Percentiles rank a stretch among this genome's conserved stretches.
Conservation (phyloP, 106 monocot species). For the Dioscorea dumetorum region DNA sequence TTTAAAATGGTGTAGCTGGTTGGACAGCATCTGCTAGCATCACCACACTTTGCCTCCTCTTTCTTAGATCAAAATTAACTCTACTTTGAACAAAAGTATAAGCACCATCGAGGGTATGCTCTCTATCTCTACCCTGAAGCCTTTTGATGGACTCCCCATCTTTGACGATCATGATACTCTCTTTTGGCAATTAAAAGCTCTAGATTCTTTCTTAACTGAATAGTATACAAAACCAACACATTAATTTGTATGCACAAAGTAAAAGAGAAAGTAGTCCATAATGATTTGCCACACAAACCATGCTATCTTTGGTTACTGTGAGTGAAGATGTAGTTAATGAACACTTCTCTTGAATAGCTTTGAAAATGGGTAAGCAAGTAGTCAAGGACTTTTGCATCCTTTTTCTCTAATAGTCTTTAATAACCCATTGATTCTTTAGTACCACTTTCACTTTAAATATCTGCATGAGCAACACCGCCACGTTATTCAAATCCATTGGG, state of each 20-base stretch:
- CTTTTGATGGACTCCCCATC: slow-evolving; percentile 36
- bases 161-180: slow-evolving; percentile 43
- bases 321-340: slow-evolving; percentile 15
- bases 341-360: slow-evolving; percentile 35
- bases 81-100: slow-evolving; percentile 20
- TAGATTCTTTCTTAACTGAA: slow-evolving; percentile 66
- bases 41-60: slow-evolving; percentile 29
- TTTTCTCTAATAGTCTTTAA: slow-evolving; percentile 42
- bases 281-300: slow-evolving; percentile 29
- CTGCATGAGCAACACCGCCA: slow-evolving; percentile 34
- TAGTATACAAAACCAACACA: slow-evolving; percentile 42
- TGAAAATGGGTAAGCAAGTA: slow-evolving; percentile 23
- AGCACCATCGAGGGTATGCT: slow-evolving; percentile 12
- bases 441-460: slow-evolving; percentile 49
- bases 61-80: slow-evolving; percentile 34
- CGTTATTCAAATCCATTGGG: slow-evolving; percentile 19
- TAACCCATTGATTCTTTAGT: slow-evolving; percentile 32
- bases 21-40: slow-evolving; percentile 42
- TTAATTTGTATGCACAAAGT: slow-evolving; percentile 20
- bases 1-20: slow-evolving; percentile 27
- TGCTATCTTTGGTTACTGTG: slow-evolving; percentile 15
- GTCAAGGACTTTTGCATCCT: slow-evolving; percentile 26
- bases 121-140: slow-evolving; percentile 24
- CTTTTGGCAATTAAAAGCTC: slow-evolving; percentile 39
- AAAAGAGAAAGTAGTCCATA: slow-evolving; percentile 10